Evolutionary conservation across 306 rosid species (phyloP).

Genomic region (Neltuma alba): DNA sequence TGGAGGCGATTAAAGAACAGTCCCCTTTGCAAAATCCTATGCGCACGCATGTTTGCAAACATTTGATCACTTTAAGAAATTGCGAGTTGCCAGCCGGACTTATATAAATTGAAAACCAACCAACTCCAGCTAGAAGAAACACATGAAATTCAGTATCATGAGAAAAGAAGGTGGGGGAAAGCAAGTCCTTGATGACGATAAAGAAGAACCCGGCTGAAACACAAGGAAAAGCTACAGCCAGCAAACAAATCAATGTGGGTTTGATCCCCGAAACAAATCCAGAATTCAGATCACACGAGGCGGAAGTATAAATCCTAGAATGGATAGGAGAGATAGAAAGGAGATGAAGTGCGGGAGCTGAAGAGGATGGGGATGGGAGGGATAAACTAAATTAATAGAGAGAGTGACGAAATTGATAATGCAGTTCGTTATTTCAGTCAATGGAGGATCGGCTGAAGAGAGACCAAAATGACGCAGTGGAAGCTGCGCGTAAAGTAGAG

Average conservation of each 20-base stretch:
- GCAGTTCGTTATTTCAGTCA: neutral
- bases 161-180: neutral
- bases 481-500: neutral
- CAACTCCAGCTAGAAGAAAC: neutral
- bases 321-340: neutral
- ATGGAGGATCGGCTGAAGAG: neutral
- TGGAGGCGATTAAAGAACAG: constrained; percentile 20
- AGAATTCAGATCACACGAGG: neutral
- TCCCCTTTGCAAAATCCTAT: constrained; percentile 24
- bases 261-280: neutral
- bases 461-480: neutral
- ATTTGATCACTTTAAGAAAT: constrained; percentile 5
- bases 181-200: neutral
- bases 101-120: neutral
- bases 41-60: constrained; percentile 23
- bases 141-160: neutral
- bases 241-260: neutral
- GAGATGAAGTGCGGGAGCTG: neutral
- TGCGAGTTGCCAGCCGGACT: neutral
- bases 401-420: neutral
- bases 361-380: neutral
- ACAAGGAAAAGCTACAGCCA: neutral
- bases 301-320: neutral
- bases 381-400: neutral
- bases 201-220: neutral